A percentile compares a stretch with the other conserved stretches of the same genome.
Evolutionary conservation across 768 basidiomycete genomes (phyloP).

Genomic region (Leccinum boreale): DNA sequence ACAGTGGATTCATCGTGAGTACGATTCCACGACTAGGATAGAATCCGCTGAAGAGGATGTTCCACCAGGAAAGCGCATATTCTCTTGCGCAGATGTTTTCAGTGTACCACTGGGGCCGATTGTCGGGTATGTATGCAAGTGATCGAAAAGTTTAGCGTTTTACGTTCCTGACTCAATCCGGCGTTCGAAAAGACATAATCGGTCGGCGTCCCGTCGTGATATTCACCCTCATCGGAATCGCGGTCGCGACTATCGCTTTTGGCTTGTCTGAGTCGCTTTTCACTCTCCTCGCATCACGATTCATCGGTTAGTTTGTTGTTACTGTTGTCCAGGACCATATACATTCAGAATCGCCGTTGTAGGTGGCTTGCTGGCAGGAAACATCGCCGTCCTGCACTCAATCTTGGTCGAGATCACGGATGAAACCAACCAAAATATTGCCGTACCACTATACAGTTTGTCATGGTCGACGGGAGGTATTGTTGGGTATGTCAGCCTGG

Average conservation of each 20-base stretch:
- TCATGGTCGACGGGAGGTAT: conserved; percentile 3
- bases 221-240: not conserved
- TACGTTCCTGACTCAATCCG: not conserved
- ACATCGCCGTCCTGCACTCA: conserved; percentile 8
- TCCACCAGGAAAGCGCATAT: conserved; percentile 2
- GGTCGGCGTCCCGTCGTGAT: conserved; percentile 7
- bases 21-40: too few species aligned
- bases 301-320: conserved; percentile 1
- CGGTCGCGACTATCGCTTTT: conserved; percentile 2
- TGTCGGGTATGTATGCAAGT: conserved; percentile 2
- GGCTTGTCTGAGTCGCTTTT: conserved; percentile 11
- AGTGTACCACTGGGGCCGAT: conserved; percentile 8
- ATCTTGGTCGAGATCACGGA: conserved; percentile 13
- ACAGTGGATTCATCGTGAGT: conserved; percentile 7
- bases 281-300: conserved; percentile 3
- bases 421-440: conserved; percentile 12
- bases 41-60: not conserved
- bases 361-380: conserved; percentile 11
- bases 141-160: not conserved
- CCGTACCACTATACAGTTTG: conserved; percentile 11
- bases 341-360: not conserved
- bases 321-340: not conserved
- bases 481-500: not conserved
- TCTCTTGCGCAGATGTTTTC: conserved; percentile 2
- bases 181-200: not conserved